Evolutionary conservation across 73 alveolate genomes (phyloP).

Genomic region (Uronychia binucleata): DNA sequence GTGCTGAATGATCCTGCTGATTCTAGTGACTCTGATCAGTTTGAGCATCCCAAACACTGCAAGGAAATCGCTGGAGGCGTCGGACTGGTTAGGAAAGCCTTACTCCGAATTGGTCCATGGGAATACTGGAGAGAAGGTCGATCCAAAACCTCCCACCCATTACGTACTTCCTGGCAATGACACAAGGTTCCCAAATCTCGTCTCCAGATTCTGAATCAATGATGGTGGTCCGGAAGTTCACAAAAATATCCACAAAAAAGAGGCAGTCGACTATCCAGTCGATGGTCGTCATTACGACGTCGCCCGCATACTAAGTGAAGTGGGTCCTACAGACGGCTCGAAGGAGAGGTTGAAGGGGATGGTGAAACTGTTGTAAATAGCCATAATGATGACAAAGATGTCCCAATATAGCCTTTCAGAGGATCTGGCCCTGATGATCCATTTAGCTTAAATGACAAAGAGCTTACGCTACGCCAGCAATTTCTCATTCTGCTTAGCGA

Average conservation of each 20-base stretch:
- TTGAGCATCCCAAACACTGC: conserved; percentile 57
- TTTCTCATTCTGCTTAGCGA: too few species aligned
- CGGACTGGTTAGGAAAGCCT: background rate
- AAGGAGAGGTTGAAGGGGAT: conserved; percentile 66
- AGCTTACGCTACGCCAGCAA: too few species aligned
- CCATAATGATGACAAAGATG: conserved; percentile 39
- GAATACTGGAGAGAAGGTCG: conserved; percentile 67
- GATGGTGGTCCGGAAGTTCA: conserved; percentile 67
- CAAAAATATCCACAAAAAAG: conserved; percentile 59
- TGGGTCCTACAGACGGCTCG: background rate
- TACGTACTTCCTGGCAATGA: conserved; percentile 40
- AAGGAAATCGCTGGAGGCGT: conserved; percentile 9
- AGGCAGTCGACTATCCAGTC: conserved; percentile 42
- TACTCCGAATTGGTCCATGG: conserved; percentile 36
- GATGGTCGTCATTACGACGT: background rate
- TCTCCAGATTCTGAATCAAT: conserved; percentile 44
- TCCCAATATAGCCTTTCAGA: conserved; percentile 43
- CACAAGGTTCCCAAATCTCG: conserved; percentile 29
- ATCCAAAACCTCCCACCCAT: conserved; percentile 36
- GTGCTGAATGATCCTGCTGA: conserved; percentile 31
- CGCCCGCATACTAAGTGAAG: background rate
- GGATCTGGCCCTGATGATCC: background rate
- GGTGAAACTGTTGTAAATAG: conserved; percentile 47
- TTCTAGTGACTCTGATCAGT: conserved; percentile 52
- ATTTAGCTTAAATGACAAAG: too few species aligned